phyloP scores from a whole-genome alignment of 768 basidiomycete genomes.

The Macrolepiota albuminosa region DNA sequence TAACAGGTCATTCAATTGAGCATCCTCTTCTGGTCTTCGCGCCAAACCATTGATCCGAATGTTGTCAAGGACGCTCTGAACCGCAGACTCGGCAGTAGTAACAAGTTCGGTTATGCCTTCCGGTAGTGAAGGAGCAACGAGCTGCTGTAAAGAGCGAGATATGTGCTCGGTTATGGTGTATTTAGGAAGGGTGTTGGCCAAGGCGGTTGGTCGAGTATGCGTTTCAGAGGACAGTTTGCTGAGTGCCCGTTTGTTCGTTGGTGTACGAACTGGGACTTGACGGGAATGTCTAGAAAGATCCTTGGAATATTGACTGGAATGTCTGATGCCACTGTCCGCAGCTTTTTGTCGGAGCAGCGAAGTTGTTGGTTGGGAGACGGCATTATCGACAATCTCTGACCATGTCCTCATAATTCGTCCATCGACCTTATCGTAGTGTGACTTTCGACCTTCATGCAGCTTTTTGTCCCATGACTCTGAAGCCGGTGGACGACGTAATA shows the following conservation, averaged over 20 bases:
- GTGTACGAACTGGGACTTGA: constrained; percentile 24
- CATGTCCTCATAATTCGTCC: constrained; percentile 65
- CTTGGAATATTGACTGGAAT: constrained; percentile 70
- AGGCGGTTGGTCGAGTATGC: constrained; percentile 13
- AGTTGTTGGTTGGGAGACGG: constrained; percentile 10
- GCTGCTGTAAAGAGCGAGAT: constrained; percentile 59
- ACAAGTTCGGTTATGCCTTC: constrained; percentile 59
- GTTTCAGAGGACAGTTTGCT: constrained; percentile 2
- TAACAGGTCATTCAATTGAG: constrained; percentile 57
- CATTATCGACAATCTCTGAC: constrained; percentile 35
- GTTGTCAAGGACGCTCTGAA: constrained; percentile 57
- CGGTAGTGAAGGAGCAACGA: constrained; percentile 51
- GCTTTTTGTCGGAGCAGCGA: constrained; percentile 25
- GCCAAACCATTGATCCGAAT: constrained; percentile 40
- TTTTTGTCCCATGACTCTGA: constrained; percentile 85
- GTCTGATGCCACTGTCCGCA: constrained; percentile 28
- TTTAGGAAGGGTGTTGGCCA: constrained; percentile 28
- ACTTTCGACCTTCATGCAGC: constrained; percentile 76
- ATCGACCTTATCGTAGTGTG: constrained; percentile 68
- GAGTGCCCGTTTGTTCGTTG: constrained; percentile 22
- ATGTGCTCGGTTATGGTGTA: constrained; percentile 64
- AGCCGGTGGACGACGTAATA: constrained; percentile 54
- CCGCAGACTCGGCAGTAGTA: constrained; percentile 49
- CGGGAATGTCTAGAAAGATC: constrained; percentile 64
- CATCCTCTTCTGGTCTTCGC: constrained; percentile 50